A percentile compares a stretch with the other conserved stretches of the same genome.
Conservation (phyloP, 2,329 filamentous ascomycete genomes). For the Penicillium fuscoglaucum region DNA sequence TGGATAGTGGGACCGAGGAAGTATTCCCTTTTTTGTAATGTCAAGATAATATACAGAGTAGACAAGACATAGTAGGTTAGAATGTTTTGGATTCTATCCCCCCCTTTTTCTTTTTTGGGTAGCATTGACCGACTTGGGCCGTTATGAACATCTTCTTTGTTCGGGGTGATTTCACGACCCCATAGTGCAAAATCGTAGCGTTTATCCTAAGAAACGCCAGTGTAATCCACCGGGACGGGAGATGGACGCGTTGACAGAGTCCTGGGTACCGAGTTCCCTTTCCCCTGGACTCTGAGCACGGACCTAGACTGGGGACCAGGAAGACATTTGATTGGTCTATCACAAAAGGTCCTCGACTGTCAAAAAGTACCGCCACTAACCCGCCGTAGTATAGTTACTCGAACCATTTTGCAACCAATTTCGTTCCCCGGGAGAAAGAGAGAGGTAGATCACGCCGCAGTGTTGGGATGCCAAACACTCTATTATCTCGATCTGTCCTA, state of each 20-base stretch:
- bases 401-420: slow-evolving; percentile 17
- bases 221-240: slow-evolving; percentile 17
- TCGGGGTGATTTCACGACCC: not conserved
- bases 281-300: slow-evolving; percentile 18
- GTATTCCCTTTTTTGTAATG: not conserved
- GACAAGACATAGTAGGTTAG: not conserved
- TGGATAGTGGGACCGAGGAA: not conserved
- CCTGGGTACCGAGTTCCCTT: slow-evolving; percentile 19
- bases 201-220: slow-evolving; percentile 1
- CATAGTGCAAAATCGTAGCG: not conserved
- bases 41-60: not conserved
- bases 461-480: slow-evolving; percentile 4
- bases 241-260: slow-evolving; percentile 25
- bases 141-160: slow-evolving; percentile 1
- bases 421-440: slow-evolving; percentile 4
- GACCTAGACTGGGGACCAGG: not conserved
- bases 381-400: slow-evolving; percentile 11
- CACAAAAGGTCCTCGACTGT: slow-evolving; percentile 3
- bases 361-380: slow-evolving; percentile 25
- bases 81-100: not conserved
- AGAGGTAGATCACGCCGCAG: slow-evolving; percentile 8
- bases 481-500: slow-evolving; percentile 20
- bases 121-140: not conserved
- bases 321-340: slow-evolving; percentile 5
- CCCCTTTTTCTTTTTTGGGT: not conserved